Base-by-base conservation (phyloP, 345 rosid genomes). In the Nephelium lappaceum region DNA sequence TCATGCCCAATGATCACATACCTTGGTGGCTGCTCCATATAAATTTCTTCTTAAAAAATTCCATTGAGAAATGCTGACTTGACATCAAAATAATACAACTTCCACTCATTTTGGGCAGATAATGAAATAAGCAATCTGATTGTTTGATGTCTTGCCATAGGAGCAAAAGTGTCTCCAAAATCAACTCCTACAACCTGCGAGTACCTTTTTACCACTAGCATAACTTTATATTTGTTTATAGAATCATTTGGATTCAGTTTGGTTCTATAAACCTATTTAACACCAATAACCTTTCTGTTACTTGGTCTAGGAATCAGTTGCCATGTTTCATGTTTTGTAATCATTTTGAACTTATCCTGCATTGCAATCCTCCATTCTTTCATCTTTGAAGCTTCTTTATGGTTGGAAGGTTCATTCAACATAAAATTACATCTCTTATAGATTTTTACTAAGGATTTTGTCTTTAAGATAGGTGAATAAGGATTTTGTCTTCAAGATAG, bases 121-220 rank as follows among this genome's bases (percentile, higher is more conserved):
- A 75, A 25, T 0, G 25, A 61, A 1, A 45, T 6, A n/a, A 24
- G 5, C 9, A 51, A 18, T 19, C 61, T 42, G 8, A 62, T 39
- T 2, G 68, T 64, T 64, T 64, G 11, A 64, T 12, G 12, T 10
- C 27, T 16, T 12, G 23, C 60, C 16, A 74, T 55, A 0, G 11
- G 67, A 58, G 47, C 36, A 24, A 74, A 74, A 0, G 42, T 63
- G 16, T 75, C 71, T 23, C 42, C 6, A 24, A 21, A 64, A 21
- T 64, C 12, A 6, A 75, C 9, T 3, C 53, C 72, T 38, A 6
- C 0, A 5, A 65, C 23, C 4, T 45, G 39, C 6, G 41, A 27
- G 14, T 75, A 76, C 2, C 78, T 63, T n/a, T 75, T 65, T 6
- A 23, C 64, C 16, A 75, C 78, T 1, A 65, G n/a, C 8, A 49